Evolutionary conservation across 495 filamentous ascomycete species (phyloP).

Genomic region (Parachaetomium inaequale): DNA sequence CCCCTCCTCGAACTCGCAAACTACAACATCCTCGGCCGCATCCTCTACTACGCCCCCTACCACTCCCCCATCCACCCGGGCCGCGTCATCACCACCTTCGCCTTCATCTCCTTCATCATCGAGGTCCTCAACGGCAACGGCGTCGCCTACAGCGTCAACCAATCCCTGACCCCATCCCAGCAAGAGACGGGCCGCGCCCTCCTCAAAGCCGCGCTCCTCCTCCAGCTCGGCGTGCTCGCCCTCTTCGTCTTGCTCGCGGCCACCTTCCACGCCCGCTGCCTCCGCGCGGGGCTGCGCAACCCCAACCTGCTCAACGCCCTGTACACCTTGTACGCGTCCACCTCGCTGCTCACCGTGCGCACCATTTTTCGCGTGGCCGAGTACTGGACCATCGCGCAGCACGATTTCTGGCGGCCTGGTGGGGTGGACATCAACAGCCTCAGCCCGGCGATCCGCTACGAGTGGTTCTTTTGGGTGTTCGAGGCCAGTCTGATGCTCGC

Average conservation of each 20-base stretch:
- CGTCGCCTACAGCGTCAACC: slow-evolving; percentile 58
- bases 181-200: slow-evolving; percentile 55
- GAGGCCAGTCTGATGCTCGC: slow-evolving; percentile 61
- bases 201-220: slow-evolving; percentile 61
- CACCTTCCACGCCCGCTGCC: slow-evolving; percentile 59
- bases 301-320: slow-evolving; percentile 56
- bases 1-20: slow-evolving; percentile 71
- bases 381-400: slow-evolving; percentile 48
- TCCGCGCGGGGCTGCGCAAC: slow-evolving; percentile 49
- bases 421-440: slow-evolving; percentile 32
- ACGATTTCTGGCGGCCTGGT: slow-evolving; percentile 23
- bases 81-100: slow-evolving; percentile 71
- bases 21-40: slow-evolving; percentile 71
- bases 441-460: slow-evolving; percentile 58
- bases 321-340: slow-evolving; percentile 59
- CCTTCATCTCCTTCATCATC: slow-evolving; percentile 57
- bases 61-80: slow-evolving; percentile 74
- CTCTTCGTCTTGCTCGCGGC: slow-evolving; percentile 57
- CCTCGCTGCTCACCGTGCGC: slow-evolving; percentile 55
- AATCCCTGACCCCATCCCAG: slow-evolving; percentile 38
- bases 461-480: slow-evolving; percentile 73
- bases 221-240: slow-evolving; percentile 63
- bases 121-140: slow-evolving; percentile 68
- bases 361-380: slow-evolving; percentile 67
- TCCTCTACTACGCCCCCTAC: slow-evolving; percentile 76